Percentiles rank a stretch among this genome's conserved stretches.
These are phyloP conservation scores for Epichloe hybrida DNA, from an alignment of 2,329 filamentous ascomycete species.

Conservation along the genomic window DNA sequence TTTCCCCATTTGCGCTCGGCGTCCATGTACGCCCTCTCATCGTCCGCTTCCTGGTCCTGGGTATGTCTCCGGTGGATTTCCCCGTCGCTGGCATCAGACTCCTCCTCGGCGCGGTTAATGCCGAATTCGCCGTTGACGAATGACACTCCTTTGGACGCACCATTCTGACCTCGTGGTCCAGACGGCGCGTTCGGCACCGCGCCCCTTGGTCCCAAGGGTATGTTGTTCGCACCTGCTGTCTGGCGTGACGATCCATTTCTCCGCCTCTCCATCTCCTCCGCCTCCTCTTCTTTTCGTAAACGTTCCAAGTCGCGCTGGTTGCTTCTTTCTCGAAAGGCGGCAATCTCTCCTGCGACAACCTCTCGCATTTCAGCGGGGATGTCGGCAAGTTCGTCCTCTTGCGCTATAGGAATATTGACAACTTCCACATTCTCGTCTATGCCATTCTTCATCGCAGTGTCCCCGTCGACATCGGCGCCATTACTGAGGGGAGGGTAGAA, in stretches of 20 bases:
- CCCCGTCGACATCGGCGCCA: slow-evolving; percentile 47
- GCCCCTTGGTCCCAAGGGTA: slow-evolving; percentile 25
- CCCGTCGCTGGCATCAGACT: slow-evolving; percentile 75
- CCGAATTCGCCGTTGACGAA: slow-evolving; percentile 70
- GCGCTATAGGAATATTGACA: slow-evolving; percentile 73
- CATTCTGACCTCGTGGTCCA: slow-evolving; percentile 51
- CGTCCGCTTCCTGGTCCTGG: slow-evolving; percentile 59
- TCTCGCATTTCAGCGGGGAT: slow-evolving; percentile 95
- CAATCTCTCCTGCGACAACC: slow-evolving; percentile 85
- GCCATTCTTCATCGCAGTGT: slow-evolving; percentile 54
- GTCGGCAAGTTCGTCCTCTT: slow-evolving; percentile 88
- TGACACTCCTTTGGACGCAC: slow-evolving; percentile 39
- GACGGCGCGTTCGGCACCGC: slow-evolving; percentile 59
- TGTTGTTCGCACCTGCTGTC: slow-evolving; percentile 49
- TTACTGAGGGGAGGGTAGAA: slow-evolving; percentile 47
- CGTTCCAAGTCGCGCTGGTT: slow-evolving; percentile 81
- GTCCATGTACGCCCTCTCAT: slow-evolving; percentile 69
- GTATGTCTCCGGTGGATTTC: slow-evolving; percentile 65
- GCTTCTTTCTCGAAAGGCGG: slow-evolving; percentile 84
- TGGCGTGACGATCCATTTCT: slow-evolving; percentile 52
- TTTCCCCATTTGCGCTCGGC: slow-evolving; percentile 86
- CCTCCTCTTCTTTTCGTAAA: slow-evolving; percentile 75
- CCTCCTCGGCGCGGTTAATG: slow-evolving; percentile 63
- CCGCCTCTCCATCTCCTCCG: slow-evolving; percentile 72
- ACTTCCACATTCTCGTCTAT: slow-evolving; percentile 62